Evolutionary conservation across 2,329 filamentous ascomycete genomes (phyloP), one percentile per base, ranked within the genome.

Genomic region (Calonectria pauciramosa): DNA sequence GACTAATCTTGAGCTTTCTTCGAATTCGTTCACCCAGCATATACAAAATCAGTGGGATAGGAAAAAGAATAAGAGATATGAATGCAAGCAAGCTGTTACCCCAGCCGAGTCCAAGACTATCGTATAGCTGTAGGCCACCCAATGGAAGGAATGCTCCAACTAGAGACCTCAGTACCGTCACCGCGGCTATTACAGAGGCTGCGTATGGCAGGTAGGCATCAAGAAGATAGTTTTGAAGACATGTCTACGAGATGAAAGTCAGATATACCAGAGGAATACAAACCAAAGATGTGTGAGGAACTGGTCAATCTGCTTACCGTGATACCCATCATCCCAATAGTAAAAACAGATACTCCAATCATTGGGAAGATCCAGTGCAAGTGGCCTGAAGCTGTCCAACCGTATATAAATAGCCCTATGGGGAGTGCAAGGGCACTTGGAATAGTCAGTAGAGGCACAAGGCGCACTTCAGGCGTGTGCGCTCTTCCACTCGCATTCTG

Each of bases 121-220:
- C 78, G 52, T 84, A 84, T 78, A 84, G 79, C 10, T 86, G 84
- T 1, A 86, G 83, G 0, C 91, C 92, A 2, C 90, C 91, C 1
- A 93, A 83, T 0, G 92, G 92, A 11, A 93, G 88, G 23, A 95
- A 92, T 0, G 89, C 92, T 0, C 91, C 92, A 20, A 91, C 92
- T 72, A 95, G 82, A 0, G 91, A 93, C 70, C 82, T 78, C 0
- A 84, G 73, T 4, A 84, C 81, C 0, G 82, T 82, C n/a, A 78
- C 72, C 1, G 83, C 80, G 1, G 83, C 83, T 4, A 82, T 77
- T 0, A 79, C 82, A 3, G 82, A 82, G 11, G 83, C 83, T 0
- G 82, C 82, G 56, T 83, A 81, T 0, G 71, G 51, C 28, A 80
- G 76, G 60, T 82, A 84, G 2, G 79, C 75, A 20, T 84, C 83